Base-by-base conservation (phyloP, 306 rosid species). In the Ochetophila trinervis region DNA sequence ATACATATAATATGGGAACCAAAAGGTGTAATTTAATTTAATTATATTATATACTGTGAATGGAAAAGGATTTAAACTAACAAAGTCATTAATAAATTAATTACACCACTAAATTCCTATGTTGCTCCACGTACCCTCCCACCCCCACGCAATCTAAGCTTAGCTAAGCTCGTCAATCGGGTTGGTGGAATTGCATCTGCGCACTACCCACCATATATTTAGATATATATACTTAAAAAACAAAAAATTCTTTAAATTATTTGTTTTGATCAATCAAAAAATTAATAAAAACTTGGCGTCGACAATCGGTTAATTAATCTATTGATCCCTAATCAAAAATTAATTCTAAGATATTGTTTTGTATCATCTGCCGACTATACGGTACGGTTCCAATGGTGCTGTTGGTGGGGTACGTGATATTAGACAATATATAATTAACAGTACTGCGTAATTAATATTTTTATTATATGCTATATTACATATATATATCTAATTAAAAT, bases 261-360 rank as follows among this genome's bases (percentile, higher is more conserved):
- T 66, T 35, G 58, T 51, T 48, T 20, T 57, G 57, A 51, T 44
- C 19, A 73, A 3, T 18, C 48, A 24, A 23, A 57, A 19, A 42
- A 22, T 20, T 11, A 48, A 21, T 44, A 61, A 56, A 66, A 47
- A 5, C 30, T 54, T 36, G 51, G 68, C 48, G 32, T 70, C 65
- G 57, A 56, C 40, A 5, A 10, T 63, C 44, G 22, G 71, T 40
- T 66, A 65, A 65, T 40, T 66, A 65, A 65, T 71, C 70, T 72
- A 63, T 8, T 6, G 0, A 9, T 16, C 5, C 21, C 4, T 22
- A n/a, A n/a, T 16, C 20, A 16, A 4, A n/a, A 3, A 50, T 47
- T 4, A 16, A 76, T 80, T 76, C 77, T 27, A 61, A 60, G 50
- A 61, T 74, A 57, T 64, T 65, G 67, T 58, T 49, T 21, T 63